Base-by-base conservation (phyloP, 129 eudicot species). In the Cynara cardunculus region DNA sequence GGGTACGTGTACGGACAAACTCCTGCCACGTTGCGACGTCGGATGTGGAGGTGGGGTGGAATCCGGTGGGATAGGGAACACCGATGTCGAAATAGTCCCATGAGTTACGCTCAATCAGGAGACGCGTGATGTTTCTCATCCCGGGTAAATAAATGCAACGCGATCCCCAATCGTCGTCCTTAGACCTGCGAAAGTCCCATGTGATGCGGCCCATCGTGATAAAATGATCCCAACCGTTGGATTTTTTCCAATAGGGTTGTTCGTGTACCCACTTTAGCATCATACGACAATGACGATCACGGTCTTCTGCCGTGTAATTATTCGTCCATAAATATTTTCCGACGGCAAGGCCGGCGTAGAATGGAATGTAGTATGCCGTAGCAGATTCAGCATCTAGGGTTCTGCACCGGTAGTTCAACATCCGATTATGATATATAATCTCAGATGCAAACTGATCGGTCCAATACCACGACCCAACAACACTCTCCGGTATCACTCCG, bases 1-100 rank as follows among this genome's bases (percentile, higher is more conserved):
- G 91, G 12, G 30, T 41, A 11, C 93, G 96, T 7, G 76, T 24
- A n/a, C 88, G 81, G 24, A 90, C 89, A 73, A 89, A 92, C 0
- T 89, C 82, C 90, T 92, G 96, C 99, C 99, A 94, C 74, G 46
- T 34, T 1, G 72, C 30, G 25, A 94, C 85, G 30, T 94, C 97
- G 13, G 89, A 69, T 10, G 71, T 73, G 4, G 92, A 80, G 22
- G 22, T 66, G 74, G 99, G 99, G 87, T 94, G 98, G 90, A 94
- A 94, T 79, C 98, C 98, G 66, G 98, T 92, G 81, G 98, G 98
- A 79, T 94, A 94, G 22, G 99, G 99, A 2, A 94, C 96, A 78
- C 93, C 99, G 74, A 94, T 77, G 65, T 94, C 99, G 71, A 92
- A 92, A 83, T 89, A 92, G 86, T 94, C 99, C 99, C 99, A 92